phyloP scores from a whole-genome alignment of 495 filamentous ascomycete species.

The Monascus purpureus region DNA sequence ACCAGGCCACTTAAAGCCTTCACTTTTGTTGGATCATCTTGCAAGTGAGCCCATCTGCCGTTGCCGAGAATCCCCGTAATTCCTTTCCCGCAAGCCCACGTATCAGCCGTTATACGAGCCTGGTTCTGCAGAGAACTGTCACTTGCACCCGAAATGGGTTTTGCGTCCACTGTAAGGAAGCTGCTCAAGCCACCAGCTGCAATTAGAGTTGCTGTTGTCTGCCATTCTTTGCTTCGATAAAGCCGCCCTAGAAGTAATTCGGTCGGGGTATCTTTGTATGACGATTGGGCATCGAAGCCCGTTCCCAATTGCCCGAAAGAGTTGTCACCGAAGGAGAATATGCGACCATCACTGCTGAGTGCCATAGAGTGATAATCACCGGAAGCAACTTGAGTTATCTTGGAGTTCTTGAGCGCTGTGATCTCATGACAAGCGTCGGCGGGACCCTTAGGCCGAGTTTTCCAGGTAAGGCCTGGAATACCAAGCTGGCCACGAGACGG shows the following conservation, averaged over 20 bases:
- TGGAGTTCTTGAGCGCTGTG: conserved; percentile 44
- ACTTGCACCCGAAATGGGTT: conserved; percentile 32
- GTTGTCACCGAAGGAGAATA: conserved; percentile 91
- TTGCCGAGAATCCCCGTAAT: conserved; percentile 73
- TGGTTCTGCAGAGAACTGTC: conserved; percentile 34
- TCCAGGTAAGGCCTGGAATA: conserved; percentile 67
- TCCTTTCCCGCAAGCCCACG: conserved; percentile 74
- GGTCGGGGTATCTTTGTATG: conserved; percentile 54
- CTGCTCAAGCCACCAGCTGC: conserved; percentile 75
- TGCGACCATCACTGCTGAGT: conserved; percentile 54
- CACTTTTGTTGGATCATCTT: conserved; percentile 64
- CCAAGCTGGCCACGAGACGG: conserved; percentile 79
- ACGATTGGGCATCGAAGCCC: conserved; percentile 43
- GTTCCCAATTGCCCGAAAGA: conserved; percentile 74
- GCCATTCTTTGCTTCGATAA: conserved; percentile 46
- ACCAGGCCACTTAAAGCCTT: conserved; percentile 67
- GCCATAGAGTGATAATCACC: conserved; percentile 81
- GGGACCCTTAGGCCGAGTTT: conserved; percentile 58
- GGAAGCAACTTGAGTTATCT: conserved; percentile 58
- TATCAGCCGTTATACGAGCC: conserved; percentile 51
- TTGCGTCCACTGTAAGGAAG: conserved; percentile 76
- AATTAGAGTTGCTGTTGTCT: conserved; percentile 53
- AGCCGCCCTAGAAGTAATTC: conserved; percentile 52
- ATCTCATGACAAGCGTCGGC: conserved; percentile 74
- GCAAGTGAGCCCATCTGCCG: conserved; percentile 81